Evolutionary conservation across 371 early-diverging fungal species (phyloP).

Genomic region (Haplosporangium sp.): DNA sequence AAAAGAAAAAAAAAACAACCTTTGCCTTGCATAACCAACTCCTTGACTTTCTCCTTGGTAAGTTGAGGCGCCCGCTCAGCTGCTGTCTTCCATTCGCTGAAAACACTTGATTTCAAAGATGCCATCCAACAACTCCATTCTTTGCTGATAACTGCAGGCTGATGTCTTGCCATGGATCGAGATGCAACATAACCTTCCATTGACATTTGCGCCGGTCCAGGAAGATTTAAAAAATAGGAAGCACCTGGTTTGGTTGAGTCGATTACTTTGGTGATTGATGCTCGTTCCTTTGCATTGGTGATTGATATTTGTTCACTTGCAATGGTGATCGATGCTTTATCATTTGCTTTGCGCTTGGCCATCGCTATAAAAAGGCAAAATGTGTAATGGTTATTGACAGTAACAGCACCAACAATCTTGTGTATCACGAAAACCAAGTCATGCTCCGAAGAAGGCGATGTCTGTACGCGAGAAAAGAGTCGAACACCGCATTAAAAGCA

Average conservation of each 20-base stretch:
- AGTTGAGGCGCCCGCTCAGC: not conserved
- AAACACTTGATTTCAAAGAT: not conserved
- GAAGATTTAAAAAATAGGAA: not conserved
- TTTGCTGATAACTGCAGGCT: not conserved
- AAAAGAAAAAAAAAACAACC: not conserved
- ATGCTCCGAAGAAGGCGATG: not conserved
- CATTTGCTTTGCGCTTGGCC: not conserved
- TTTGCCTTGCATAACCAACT: not conserved
- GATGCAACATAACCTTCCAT: not conserved
- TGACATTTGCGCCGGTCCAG: not conserved
- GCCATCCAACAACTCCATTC: not conserved
- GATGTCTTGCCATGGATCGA: not conserved
- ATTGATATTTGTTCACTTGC: no score
- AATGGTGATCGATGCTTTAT: not conserved
- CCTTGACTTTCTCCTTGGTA: not conserved
- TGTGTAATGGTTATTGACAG: constrained; percentile 1
- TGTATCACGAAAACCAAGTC: not conserved
- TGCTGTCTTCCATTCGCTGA: not conserved
- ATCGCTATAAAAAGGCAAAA: not conserved
- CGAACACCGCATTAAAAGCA: constrained; percentile 9
- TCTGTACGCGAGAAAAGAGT: not conserved
- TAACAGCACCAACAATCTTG: not conserved
- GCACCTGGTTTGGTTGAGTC: not conserved
- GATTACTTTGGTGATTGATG: not conserved
- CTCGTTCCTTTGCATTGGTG: no score